Base-by-base conservation (phyloP, 2,329 filamentous ascomycete genomes). In the Xylariaceae sp. region DNA sequence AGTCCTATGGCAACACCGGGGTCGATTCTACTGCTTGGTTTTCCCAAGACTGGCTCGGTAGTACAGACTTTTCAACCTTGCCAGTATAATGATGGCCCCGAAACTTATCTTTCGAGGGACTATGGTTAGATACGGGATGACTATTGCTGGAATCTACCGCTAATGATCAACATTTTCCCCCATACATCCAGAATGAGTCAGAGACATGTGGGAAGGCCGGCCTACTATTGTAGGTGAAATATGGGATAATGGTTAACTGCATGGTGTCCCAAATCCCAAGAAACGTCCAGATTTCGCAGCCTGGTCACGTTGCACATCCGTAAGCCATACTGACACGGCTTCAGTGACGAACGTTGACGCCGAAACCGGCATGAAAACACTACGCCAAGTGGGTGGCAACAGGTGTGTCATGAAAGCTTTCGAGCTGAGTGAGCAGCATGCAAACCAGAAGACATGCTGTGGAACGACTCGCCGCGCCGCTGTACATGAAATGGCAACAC, bases 1-100 rank as follows among this genome's bases (percentile, higher is more conserved):
- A 77, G 15, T 73, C 75, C 1, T 78, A 80, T 64, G 77, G 77
- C 1, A 72, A 69, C 60, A 72, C 66, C 0, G 71, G 71, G 1
- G 64, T 72, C 0, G 71, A 73, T 15, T 69, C 71, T 0, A 63
- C 66, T 9, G 67, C 69, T 3, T 73, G 71, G 71, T 68, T 72
- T 17, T 71, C 71, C 2, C 69, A 69, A 52, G 71, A 72, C 7
- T 72, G 69, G 70, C 49, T 71, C n/a, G 69, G 64, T 44, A 30
- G 23, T 30, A 64, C 65, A 10, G 70, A 72, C 13, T 71, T 68
- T 51, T 60, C 69, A 18, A 62, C 70, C 30, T 66, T 70, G 52
- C 59, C 69, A 17, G 70, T 71, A 35, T 71, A 66, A 45, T 13
- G 9, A 49, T n/a, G 11, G 4, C 30, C 5, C 7, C 10, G 15